Percentiles rank a stretch among this genome's conserved stretches.
phyloP scores from a whole-genome alignment of 345 rosid species.

The Erucastrum elatum region DNA sequence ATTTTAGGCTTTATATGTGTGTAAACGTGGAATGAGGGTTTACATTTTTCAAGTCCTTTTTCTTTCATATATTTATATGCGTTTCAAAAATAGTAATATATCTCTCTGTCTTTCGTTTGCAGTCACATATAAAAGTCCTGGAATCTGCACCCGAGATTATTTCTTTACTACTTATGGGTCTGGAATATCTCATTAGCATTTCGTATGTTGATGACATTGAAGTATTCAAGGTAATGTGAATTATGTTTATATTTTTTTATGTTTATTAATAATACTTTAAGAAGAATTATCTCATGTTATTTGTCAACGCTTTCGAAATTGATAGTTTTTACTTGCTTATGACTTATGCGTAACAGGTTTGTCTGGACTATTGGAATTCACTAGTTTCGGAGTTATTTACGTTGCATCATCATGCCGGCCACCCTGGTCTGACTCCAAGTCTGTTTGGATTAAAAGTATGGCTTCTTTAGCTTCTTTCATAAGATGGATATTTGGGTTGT shows the following conservation, averaged over 20 bases:
- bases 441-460: slow-evolving; percentile 79
- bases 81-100: background rate
- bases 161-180: slow-evolving; percentile 66
- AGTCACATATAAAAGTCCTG: slow-evolving; percentile 77
- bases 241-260: background rate
- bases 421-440: slow-evolving; percentile 67
- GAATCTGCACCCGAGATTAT: slow-evolving; percentile 75
- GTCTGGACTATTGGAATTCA: slow-evolving; percentile 97
- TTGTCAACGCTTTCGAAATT: slow-evolving; percentile 17
- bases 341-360: slow-evolving; percentile 57
- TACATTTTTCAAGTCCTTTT: slow-evolving; percentile 5
- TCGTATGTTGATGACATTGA: slow-evolving; percentile 98
- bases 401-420: slow-evolving; percentile 62
- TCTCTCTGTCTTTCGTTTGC: slow-evolving; percentile 30
- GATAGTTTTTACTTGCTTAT: slow-evolving; percentile 20
- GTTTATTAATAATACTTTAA: background rate
- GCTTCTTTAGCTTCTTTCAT: slow-evolving; percentile 8
- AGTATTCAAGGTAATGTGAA: slow-evolving; percentile 80
- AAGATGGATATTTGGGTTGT: slow-evolving; percentile 4
- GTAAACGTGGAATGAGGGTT: background rate
- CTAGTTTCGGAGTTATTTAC: slow-evolving; percentile 84
- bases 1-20: slow-evolving; percentile 15
- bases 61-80: slow-evolving; percentile 10
- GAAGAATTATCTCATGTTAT: background rate
- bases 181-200: slow-evolving; percentile 78